Base-by-base conservation (phyloP, 2,329 filamentous ascomycete species). In the Botryotinia calthae region DNA sequence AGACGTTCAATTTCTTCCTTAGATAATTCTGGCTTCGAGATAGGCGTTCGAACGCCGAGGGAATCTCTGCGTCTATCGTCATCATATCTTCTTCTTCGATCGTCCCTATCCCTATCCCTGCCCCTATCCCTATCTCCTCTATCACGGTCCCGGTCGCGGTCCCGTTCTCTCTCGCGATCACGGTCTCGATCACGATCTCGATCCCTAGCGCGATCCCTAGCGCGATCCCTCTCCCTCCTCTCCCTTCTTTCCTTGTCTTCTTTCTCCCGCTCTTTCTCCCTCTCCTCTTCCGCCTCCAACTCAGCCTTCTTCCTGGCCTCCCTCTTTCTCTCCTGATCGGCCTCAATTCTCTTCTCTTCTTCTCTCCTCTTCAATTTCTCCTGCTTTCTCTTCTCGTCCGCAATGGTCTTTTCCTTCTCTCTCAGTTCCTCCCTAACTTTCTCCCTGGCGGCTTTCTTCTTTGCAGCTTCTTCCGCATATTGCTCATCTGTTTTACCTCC, bases 401-500 rank as follows among this genome's bases (percentile, higher is more conserved):
- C 86, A 48, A 88, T 87, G 67, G 86, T 85, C 70, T 81, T 79
- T 75, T 91, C 87, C 76, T 88, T 87, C 62, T 85, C 85, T 70
- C 87, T 84, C 28, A 90, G 83, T 76, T 90, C 88, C 64, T 90
- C 87, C 71, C 89, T 86, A 16, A 89, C 84, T 48, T 86, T 86
- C 74, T 90, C 88, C 18, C 92, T 87, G 71, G 90, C 87, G 14
- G 86, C 84, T 48, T 87, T 84, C 67, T 89, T 88, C 10, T 83
- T 84, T 16, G 88, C 86, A 2, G 90, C 90, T 73, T 93, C 91
- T 64, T 86, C 86, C 1, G 88, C 89, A 80, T 94, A 95, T 66
- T 91, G 89, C 72, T 90, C 88, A 76, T 95, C 92, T 1, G 89
- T 92, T 81, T 93, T 94, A 65, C 87, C 85, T 28, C 93, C 93